Evolutionary conservation across 2,329 filamentous ascomycete genomes (phyloP), one percentile per base, ranked within the genome.

Genomic region (Rutstroemia sp.): DNA sequence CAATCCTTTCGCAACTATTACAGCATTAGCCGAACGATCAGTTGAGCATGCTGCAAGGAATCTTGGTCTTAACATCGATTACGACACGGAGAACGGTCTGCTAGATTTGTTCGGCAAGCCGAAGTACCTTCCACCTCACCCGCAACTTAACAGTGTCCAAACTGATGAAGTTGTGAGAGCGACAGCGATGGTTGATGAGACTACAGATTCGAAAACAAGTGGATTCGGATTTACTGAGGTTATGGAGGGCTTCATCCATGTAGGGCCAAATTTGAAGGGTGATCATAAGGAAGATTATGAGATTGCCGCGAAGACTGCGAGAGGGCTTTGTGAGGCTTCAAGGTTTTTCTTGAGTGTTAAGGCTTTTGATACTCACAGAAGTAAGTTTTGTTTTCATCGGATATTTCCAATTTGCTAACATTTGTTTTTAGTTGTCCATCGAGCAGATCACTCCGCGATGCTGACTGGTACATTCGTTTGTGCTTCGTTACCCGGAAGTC

Each of bases 1-100:
- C 3, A 88, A 88, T 63, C 84, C 85, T 0, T 78, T 86, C 52
- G 85, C 84, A 1, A 88, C 84, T 1, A 88, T 88, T 60, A 79
- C 83, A 0, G 84, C 85, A 2, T 75, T 89, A 19, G 83, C 85
- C 0, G 85, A 88, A 69, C 74, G 85, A 9, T 79, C 80, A 0
- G 76, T 87, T 6, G 78, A 81, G 51, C 66, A 74, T 5, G 78
- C 79, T 51, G 73, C 76, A 2, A 60, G 70, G 51, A 69, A 71
- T 8, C 64, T 72, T 6, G 63, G 64, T 0, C 71, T 83, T 25
- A 30, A 45, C 1, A 50, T 84, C 51, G 73, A 76, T 57, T 68
- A 70, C 2, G 69, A 74, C 21, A 71, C 70, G 23, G 80, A 79
- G 56, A 73, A 73, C 59, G 74, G 71, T 1, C 65, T 75, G 19